Conservation (phyloP, 805 yeast genomes). For the Teunomyces funiuensis region DNA sequence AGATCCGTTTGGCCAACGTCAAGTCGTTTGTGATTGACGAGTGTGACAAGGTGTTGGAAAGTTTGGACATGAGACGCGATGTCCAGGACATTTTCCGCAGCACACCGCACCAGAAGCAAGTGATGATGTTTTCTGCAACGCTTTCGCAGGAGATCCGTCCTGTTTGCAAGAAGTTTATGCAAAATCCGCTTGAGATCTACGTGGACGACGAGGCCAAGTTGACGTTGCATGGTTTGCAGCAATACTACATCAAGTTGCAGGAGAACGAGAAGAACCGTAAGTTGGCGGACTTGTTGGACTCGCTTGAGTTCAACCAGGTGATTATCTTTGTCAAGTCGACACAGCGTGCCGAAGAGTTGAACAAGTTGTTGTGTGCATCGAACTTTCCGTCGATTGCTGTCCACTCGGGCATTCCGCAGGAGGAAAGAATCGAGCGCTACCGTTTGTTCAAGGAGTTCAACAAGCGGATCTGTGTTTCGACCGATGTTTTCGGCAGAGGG, state of each 20-base stretch:
- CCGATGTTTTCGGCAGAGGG: slow-evolving; percentile 99
- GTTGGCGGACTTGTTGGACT: slow-evolving; percentile 87
- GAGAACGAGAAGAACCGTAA: slow-evolving; percentile 93
- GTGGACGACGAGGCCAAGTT: slow-evolving; percentile 97
- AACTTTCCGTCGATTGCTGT: slow-evolving; percentile 97
- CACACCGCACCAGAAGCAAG: slow-evolving; percentile 98
- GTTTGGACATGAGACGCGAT: slow-evolving; percentile 93
- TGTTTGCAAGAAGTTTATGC: slow-evolving; percentile 96
- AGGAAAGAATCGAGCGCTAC: slow-evolving; percentile 96
- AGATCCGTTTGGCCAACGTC: slow-evolving; percentile 80
- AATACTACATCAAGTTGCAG: slow-evolving; percentile 84
- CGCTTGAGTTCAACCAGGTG: slow-evolving; percentile 96
- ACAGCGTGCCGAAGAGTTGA: slow-evolving; percentile 87
- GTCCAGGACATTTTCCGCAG: slow-evolving; percentile 97
- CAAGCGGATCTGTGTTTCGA: slow-evolving; percentile 97
- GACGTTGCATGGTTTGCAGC: slow-evolving; percentile 97
- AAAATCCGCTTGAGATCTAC: slow-evolving; percentile 93
- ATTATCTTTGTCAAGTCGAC: slow-evolving; percentile 93
- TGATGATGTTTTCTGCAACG: slow-evolving; percentile 99
- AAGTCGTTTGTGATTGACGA: slow-evolving; percentile 96
- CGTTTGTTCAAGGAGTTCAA: slow-evolving; percentile 96
- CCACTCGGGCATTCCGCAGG: slow-evolving; percentile 93
- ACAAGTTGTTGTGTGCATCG: slow-evolving; percentile 83
- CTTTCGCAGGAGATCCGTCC: slow-evolving; percentile 92
- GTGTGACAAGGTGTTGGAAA: slow-evolving; percentile 96